phyloP scores from a whole-genome alignment of 2,329 filamentous ascomycete genomes.

The Cercospora sp. region DNA sequence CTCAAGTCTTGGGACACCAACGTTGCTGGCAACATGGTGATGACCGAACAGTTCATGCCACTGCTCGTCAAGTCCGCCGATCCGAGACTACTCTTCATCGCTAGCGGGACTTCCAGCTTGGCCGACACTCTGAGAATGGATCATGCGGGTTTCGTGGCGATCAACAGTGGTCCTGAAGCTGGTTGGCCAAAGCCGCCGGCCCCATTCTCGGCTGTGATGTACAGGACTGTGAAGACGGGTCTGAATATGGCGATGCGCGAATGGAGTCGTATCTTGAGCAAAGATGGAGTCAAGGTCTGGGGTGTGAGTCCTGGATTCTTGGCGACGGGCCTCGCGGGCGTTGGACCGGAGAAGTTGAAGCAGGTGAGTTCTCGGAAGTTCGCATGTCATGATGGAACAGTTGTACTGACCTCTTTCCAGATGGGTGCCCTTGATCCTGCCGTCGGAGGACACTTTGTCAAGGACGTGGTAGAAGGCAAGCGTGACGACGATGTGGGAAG shows the following conservation, averaged over 20 bases:
- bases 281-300: slow-evolving; percentile 53
- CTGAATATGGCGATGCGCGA: slow-evolving; percentile 54
- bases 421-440: slow-evolving; percentile 43
- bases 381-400: background rate
- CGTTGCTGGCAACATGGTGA: slow-evolving; percentile 42
- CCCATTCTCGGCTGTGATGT: slow-evolving; percentile 37
- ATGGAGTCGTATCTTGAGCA: slow-evolving; percentile 46
- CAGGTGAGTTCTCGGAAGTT: background rate
- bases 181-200: slow-evolving; percentile 51
- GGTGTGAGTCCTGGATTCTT: slow-evolving; percentile 50
- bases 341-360: slow-evolving; percentile 34
- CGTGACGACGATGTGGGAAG: slow-evolving; percentile 43
- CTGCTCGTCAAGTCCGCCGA: slow-evolving; percentile 41
- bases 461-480: slow-evolving; percentile 42
- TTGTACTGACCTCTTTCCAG: slow-evolving; percentile 19
- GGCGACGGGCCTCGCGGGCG: slow-evolving; percentile 46
- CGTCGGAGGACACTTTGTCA: slow-evolving; percentile 42
- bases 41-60: slow-evolving; percentile 41
- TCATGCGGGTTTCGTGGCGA: slow-evolving; percentile 29
- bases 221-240: slow-evolving; percentile 48
- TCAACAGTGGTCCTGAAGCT: slow-evolving; percentile 33
- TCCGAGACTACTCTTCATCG: slow-evolving; percentile 44
- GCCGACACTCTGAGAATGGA: slow-evolving; percentile 37
- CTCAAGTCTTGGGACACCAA: slow-evolving; percentile 43
- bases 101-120: slow-evolving; percentile 46